phyloP scores from a whole-genome alignment of 345 rosid genomes.

The Murraya koenigii region DNA sequence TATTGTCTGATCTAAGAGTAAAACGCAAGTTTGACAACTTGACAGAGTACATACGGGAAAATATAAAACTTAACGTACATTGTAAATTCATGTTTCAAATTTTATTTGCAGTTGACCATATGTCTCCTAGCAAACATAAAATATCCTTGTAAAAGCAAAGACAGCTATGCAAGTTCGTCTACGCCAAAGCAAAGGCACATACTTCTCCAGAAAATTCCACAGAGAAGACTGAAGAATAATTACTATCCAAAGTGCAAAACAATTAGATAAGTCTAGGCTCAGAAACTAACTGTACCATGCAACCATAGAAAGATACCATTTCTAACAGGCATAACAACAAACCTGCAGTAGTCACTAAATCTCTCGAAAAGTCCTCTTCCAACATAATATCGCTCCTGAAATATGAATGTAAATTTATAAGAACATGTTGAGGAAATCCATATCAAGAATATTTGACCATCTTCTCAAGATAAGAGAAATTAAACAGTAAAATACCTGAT shows the following conservation, averaged over 20 bases:
- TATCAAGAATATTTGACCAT: constrained; percentile 10
- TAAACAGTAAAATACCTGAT: constrained; percentile 58
- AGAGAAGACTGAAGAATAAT: neutral
- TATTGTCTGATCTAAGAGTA: neutral
- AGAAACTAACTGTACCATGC: neutral
- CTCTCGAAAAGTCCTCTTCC: constrained; percentile 97
- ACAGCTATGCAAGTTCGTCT: neutral
- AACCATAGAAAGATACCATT: neutral
- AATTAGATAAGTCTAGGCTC: neutral
- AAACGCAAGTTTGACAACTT: neutral
- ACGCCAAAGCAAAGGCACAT: neutral
- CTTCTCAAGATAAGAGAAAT: constrained; percentile 8
- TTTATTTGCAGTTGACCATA: neutral
- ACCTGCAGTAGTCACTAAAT: constrained; percentile 88
- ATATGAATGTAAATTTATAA: constrained; percentile 13
- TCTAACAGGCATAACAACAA: constrained; percentile 16
- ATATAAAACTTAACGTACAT: neutral
- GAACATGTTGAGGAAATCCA: constrained; percentile 14
- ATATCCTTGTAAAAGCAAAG: neutral
- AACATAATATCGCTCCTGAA: constrained; percentile 95
- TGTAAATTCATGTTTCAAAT: neutral
- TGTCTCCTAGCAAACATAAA: neutral
- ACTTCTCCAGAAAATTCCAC: neutral
- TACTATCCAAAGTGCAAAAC: neutral
- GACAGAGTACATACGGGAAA: neutral